Evolutionary conservation across 805 yeast genomes (phyloP), one percentile per base, ranked within the genome.

Genomic region (Candida piceae): DNA sequence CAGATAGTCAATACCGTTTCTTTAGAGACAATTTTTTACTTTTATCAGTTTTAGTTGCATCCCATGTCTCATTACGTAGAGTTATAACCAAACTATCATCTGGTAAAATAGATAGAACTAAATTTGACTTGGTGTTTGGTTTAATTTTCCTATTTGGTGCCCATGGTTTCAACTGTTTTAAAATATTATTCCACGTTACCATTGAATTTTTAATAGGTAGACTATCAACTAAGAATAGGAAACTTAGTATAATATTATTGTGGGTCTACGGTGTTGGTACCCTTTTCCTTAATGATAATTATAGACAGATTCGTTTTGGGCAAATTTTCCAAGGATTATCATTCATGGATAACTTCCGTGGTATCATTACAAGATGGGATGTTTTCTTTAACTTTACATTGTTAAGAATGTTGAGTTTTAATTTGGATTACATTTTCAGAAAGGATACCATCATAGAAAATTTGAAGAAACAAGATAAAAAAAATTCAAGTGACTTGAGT

Each of bases 331-430:
- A 69, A 0, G 42, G 49, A 2, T 57, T 84, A n/a, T 55, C 66
- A 0, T 62, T 72, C 25, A 58, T 84, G 48, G 95, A 87, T 51
- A 71, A 73, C 1, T 81, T 74, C 48, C 71, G 72, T 32, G 97
- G 97, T 1, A 71, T 89, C 11, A 80, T 93, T 42, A 69, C 78
- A 13, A 72, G 97, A 50, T 93, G 99, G 99, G 97, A 93, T 55
- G 97, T 93, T 4, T 86, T 84, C 50, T 93, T 79, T 70, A 93
- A 93, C 62, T 88, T 94, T 61, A 82, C 95, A 1, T 64, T 90
- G 41, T 69, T 93, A 36, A 72, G 97, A 52, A 76, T 88, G 72
- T 63, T 93, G 31, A 85, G 96, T 41, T 93, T 72, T 59, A 84
- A 85, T 45, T 55, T 85, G 44, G 99, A 93, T 61, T 87, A 73